Evolutionary conservation across 306 rosid genomes (phyloP), one percentile per base, ranked within the genome.

Genomic region (Psophocarpus tetragonolobus): DNA sequence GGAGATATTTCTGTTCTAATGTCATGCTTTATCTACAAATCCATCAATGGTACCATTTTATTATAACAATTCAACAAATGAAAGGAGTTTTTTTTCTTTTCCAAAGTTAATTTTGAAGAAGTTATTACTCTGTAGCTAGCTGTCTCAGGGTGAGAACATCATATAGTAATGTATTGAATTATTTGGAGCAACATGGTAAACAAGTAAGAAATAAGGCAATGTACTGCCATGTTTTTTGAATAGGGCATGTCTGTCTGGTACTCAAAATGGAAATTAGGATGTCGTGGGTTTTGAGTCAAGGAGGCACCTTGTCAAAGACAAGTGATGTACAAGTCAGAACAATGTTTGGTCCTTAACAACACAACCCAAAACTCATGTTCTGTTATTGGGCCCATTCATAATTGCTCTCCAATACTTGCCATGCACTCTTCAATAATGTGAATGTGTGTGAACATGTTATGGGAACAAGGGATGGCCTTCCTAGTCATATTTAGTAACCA

Each of bases 311-410:
- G 20, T 76, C 68, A 60, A 58, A 27, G 38, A 58, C 36, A 58
- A 70, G 61, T 75, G 41, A 58, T 75, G 71, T 54, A 66, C 75
- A 54, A 8, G 13, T 44, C 50, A 57, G 62, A 70, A 47, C 29
- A 79, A 23, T n/a, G 72, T n/a, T 70, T 33, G 72, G 72, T 71
- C 56, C 73, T 60, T 60, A 68, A 79, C 68, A 48, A 6, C 73
- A 77, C 67, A 35, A 61, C 78, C 78, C 74, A 33, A 58, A 44
- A 67, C 21, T 51, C 20, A 8, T 24, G 57, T 47, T 62, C 67
- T 71, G 18, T 8, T 62, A 3, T 44, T 45, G 75, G 71, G 67
- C 54, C 75, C 83, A 47, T 78, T 20, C 51, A 30, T 12, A 58
- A 56, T 68, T 56, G 48, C 57, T 51, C 64, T 64, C 23, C 48